These are phyloP conservation scores for Yamadazyma kitorensis DNA, from an alignment of 805 yeast genomes.

Conservation along the genomic window DNA sequence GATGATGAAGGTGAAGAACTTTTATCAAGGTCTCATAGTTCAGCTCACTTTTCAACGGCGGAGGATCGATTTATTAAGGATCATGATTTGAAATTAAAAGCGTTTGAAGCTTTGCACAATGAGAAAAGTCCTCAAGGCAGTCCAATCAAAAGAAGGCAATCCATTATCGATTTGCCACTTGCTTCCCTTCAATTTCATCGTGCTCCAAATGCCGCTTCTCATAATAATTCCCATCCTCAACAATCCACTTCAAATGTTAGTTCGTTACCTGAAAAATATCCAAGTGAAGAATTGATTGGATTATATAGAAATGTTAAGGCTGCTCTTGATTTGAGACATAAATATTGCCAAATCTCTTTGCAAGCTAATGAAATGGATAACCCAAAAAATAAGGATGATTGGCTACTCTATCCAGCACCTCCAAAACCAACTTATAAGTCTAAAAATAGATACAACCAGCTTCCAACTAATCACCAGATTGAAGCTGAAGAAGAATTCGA, in stretches of 20 bases:
- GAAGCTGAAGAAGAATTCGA: conserved; percentile 52
- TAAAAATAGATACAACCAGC: conserved; percentile 51
- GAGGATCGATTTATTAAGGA: conserved; percentile 65
- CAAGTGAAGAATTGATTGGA: conserved; percentile 66
- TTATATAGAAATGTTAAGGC: conserved; percentile 58
- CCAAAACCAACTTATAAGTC: conserved; percentile 83
- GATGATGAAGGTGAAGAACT: conserved; percentile 24
- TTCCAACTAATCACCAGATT: conserved; percentile 28
- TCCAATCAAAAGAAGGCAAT: conserved; percentile 29
- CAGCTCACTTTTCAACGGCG: conserved; percentile 60
- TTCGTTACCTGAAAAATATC: conserved; percentile 44
- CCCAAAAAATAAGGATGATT: conserved; percentile 72
- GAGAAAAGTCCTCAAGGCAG: conserved; percentile 10
- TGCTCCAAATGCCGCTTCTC: conserved; percentile 13
- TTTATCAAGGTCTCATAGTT: conserved; percentile 29
- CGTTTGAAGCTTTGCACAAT: conserved; percentile 46
- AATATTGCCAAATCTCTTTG: conserved; percentile 66
- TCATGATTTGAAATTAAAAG: conserved; percentile 63
- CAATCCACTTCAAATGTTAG: conserved; percentile 9
- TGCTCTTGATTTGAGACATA: conserved; percentile 73
- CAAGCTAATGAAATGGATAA: conserved; percentile 69
- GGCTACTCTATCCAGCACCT: conserved; percentile 90
- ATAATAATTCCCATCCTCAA: conserved; percentile 10
- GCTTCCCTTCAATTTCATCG: conserved; percentile 12
- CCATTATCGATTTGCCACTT: conserved; percentile 38